Conservation (phyloP, 148 eudicot species). For the Persicaria tinctoria region DNA sequence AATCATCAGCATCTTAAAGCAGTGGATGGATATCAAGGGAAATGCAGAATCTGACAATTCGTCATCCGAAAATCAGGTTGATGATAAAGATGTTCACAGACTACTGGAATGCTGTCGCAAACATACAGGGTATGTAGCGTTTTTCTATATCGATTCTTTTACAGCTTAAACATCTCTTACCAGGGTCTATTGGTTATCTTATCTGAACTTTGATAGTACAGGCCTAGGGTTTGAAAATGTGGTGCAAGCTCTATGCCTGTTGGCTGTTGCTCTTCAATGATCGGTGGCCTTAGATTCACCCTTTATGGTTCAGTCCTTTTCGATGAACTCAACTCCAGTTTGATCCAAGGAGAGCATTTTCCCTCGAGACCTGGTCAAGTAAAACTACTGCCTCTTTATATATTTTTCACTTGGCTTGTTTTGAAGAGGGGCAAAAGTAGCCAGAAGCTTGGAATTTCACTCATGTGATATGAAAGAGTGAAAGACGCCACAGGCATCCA, state of each 20-base stretch:
- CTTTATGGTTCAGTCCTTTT: too few relatives aligned
- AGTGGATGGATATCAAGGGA: slow-evolving; percentile 48
- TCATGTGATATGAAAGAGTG: too few relatives aligned
- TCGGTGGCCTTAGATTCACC: too few relatives aligned
- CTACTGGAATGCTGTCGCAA: slow-evolving; percentile 48
- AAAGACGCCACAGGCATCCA: too few relatives aligned
- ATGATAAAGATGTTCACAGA: slow-evolving; percentile 45
- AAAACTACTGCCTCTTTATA: too few relatives aligned
- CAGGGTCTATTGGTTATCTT: neutral
- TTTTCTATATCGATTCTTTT: neutral
- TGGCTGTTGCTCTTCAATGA: too few relatives aligned
- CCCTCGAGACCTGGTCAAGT: too few relatives aligned
- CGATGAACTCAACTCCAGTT: too few relatives aligned
- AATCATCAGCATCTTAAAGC: slow-evolving; percentile 39
- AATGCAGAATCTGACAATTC: slow-evolving; percentile 14
- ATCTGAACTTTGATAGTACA: neutral
- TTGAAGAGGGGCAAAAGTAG: too few relatives aligned
- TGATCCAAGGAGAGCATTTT: too few relatives aligned
- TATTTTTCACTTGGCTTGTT: too few relatives aligned
- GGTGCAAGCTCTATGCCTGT: neutral
- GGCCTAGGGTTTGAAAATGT: neutral
- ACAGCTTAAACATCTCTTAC: neutral
- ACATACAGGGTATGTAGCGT: slow-evolving; percentile 15
- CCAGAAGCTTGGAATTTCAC: too few relatives aligned
- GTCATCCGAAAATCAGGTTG: slow-evolving; percentile 20